A percentile compares a stretch with the other conserved stretches of the same genome.
phyloP scores from a whole-genome alignment of 805 yeast genomes.

The Candida argentea region DNA sequence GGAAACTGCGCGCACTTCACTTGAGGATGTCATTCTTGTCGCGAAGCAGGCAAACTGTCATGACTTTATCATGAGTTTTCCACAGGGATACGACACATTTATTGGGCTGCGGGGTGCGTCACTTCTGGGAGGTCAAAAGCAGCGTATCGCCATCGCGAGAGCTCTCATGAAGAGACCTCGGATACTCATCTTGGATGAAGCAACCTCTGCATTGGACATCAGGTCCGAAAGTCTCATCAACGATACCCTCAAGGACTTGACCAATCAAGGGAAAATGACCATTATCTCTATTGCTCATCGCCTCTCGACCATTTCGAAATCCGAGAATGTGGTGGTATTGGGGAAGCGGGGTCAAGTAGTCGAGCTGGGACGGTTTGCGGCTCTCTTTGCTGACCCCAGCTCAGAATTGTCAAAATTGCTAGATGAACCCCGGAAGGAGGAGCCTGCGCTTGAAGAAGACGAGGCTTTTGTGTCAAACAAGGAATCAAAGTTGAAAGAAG shows the following conservation, averaged over 20 bases:
- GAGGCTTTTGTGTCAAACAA: conserved; percentile 16
- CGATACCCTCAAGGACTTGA: conserved; percentile 29
- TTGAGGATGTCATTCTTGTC: conserved; percentile 34
- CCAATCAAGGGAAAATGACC: conserved; percentile 29
- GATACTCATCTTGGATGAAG: conserved; percentile 58
- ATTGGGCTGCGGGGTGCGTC: conserved; percentile 49
- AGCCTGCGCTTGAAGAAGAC: conserved; percentile 15
- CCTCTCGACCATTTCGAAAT: conserved; percentile 34
- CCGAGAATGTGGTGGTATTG: conserved; percentile 32
- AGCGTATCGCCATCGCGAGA: conserved; percentile 67
- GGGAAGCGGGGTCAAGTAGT: conserved; percentile 33
- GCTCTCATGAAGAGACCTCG: conserved; percentile 60
- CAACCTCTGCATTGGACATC: conserved; percentile 53
- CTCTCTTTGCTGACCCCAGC: conserved; percentile 28
- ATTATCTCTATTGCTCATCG: conserved; percentile 36
- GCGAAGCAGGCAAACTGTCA: conserved; percentile 47
- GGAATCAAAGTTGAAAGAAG: conserved; percentile 7
- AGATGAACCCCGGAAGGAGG: conserved; percentile 21
- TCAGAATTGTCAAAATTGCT: conserved; percentile 32
- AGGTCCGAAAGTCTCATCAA: conserved; percentile 37
- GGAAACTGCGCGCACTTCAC: conserved; percentile 22
- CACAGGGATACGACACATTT: conserved; percentile 51
- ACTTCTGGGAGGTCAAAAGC: conserved; percentile 70
- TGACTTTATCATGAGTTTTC: conserved; percentile 44
- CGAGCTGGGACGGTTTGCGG: conserved; percentile 30